A percentile compares a stretch with the other conserved stretches of the same genome.
Conservation (phyloP, 78 protist genomes). For the Dictyostelium brefeldianum region DNA sequence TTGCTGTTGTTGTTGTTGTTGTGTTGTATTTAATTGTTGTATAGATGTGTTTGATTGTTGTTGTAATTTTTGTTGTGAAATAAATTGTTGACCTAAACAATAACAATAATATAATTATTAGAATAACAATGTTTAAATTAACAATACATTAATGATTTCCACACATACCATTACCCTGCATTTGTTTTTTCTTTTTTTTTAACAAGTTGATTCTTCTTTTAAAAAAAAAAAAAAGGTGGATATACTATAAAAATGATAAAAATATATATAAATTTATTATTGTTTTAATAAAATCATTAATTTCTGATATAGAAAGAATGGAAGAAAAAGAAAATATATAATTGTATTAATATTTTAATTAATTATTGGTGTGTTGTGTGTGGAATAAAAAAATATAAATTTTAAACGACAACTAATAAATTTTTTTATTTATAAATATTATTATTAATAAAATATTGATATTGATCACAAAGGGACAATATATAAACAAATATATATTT, state of each 20-base stretch:
- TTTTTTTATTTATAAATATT: too few species aligned
- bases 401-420: too few species aligned
- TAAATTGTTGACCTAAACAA: not conserved
- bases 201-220: too few species aligned
- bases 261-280: not conserved
- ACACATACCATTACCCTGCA: constrained; percentile 39
- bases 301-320: not conserved
- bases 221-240: not conserved
- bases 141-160: not conserved
- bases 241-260: too few species aligned
- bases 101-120: not conserved
- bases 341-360: not conserved
- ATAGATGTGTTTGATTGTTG: not conserved
- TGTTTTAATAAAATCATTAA: not conserved
- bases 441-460: too few species aligned
- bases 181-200: not conserved
- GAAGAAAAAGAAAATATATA: not conserved
- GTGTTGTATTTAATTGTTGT: not conserved
- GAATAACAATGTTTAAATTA: not conserved
- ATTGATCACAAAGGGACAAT: too few species aligned
- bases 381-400: too few species aligned
- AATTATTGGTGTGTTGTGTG: too few species aligned
- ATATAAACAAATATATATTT: too few species aligned
- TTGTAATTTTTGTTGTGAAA: constrained; percentile 2
- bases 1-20: constrained; percentile 12